phyloP scores from a whole-genome alignment of 352 stramenopile species.

The Phytophthora melonis region DNA sequence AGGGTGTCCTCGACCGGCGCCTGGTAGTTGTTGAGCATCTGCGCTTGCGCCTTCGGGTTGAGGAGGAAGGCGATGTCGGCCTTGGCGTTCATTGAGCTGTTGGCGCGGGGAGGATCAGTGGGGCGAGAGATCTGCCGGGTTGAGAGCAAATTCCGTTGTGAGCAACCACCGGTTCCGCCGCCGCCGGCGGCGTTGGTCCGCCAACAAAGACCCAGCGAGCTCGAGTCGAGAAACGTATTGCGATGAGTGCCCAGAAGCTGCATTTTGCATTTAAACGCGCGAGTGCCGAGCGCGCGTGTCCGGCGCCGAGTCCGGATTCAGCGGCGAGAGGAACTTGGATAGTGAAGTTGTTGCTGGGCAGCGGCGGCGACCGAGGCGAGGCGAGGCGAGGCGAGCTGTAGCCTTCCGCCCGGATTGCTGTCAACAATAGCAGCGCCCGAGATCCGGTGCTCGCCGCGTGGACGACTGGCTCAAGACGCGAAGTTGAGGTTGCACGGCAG shows the following conservation, averaged over 20 bases:
- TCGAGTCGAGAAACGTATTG: conserved; percentile 27
- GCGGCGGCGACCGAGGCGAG: not conserved
- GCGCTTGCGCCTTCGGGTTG: conserved; percentile 32
- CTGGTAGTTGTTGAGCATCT: conserved; percentile 9
- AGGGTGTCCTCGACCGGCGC: conserved; percentile 10
- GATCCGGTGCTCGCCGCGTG: conserved; percentile 1
- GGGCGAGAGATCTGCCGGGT: not conserved
- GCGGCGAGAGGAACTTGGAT: conserved; percentile 8
- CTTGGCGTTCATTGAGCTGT: conserved; percentile 40
- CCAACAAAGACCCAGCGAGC: conserved; percentile 21
- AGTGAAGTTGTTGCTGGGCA: conserved; percentile 7
- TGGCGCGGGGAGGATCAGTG: not conserved
- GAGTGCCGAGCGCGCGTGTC: conserved; percentile 5
- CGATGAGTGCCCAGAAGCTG: conserved; percentile 23
- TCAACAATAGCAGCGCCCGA: conserved; percentile 22
- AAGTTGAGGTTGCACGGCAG: conserved; percentile 13
- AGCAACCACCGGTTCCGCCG: not conserved
- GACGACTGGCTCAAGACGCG: not conserved
- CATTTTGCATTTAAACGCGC: conserved; percentile 17
- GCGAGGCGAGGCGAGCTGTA: not conserved
- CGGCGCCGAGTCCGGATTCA: conserved; percentile 18
- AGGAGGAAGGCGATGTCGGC: conserved; percentile 55
- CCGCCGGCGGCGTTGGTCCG: not conserved
- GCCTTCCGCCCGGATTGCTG: conserved; percentile 1
- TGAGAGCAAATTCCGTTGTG: conserved; percentile 24